These are phyloP conservation scores for Wickerhamiella pararugosa DNA, from an alignment of 1,139 yeast genomes.

Conservation along the genomic window DNA sequence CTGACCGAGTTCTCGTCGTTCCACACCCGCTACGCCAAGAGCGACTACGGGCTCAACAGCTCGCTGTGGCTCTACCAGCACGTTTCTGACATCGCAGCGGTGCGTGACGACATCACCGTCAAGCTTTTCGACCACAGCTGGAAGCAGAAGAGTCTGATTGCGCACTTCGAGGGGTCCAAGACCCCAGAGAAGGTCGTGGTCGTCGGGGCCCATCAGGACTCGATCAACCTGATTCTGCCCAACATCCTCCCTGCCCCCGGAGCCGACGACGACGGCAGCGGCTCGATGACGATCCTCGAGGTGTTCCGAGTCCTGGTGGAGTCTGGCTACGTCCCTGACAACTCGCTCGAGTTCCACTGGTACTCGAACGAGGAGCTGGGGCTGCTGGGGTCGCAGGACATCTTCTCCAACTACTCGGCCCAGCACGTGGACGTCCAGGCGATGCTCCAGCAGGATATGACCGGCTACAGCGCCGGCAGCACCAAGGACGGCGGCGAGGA, in stretches of 20 bases:
- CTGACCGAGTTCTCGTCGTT: conserved; percentile 55
- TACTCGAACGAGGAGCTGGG: conserved; percentile 96
- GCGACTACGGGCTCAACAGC: conserved; percentile 53
- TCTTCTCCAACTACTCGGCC: conserved; percentile 42
- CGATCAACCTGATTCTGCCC: conserved; percentile 65
- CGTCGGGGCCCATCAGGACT: conserved; percentile 85
- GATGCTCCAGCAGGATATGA: conserved; percentile 92
- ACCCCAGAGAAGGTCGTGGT: conserved; percentile 37
- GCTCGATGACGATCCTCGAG: conserved; percentile 66
- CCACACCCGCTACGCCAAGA: conserved; percentile 68
- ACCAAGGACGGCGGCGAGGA: conserved; percentile 44
- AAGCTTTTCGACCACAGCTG: conserved; percentile 37
- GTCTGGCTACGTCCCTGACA: conserved; percentile 39
- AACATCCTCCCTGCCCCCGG: conserved; percentile 68
- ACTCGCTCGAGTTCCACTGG: conserved; percentile 83
- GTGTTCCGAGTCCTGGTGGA: conserved; percentile 48
- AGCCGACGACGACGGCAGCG: conserved; percentile 91
- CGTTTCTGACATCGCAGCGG: conserved; percentile 30
- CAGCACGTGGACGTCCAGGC: conserved; percentile 45
- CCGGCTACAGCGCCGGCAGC: conserved; percentile 58
- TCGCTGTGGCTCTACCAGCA: conserved; percentile 54
- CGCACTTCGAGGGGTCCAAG: conserved; percentile 24
- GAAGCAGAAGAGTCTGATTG: conserved; percentile 45
- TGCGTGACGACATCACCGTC: conserved; percentile 24
- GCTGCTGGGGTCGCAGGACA: conserved; percentile 68